phyloP scores from a whole-genome alignment of 2,329 filamentous ascomycete species.

The Gremmenia infestans region DNA sequence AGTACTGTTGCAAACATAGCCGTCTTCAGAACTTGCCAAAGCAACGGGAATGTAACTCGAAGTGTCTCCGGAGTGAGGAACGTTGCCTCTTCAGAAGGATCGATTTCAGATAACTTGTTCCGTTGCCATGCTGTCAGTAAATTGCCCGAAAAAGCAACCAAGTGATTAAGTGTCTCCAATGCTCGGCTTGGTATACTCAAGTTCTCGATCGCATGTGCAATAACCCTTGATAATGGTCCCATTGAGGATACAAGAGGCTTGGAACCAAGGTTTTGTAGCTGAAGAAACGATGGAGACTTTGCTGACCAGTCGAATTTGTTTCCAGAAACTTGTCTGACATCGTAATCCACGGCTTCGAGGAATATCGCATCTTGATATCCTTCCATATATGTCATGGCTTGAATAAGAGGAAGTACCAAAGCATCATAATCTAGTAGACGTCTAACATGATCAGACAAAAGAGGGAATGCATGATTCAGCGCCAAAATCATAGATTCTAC shows the following conservation, averaged over 20 bases:
- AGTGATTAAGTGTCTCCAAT: conserved; percentile 44
- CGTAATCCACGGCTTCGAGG: conserved; percentile 55
- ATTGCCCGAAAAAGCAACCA: conserved; percentile 40
- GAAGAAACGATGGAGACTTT: conserved; percentile 51
- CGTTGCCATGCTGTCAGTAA: conserved; percentile 62
- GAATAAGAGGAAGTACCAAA: conserved; percentile 53
- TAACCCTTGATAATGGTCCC: conserved; percentile 57
- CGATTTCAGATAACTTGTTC: conserved; percentile 63
- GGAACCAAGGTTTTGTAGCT: conserved; percentile 49
- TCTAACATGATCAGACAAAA: conserved; percentile 49
- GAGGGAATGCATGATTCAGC: conserved; percentile 59
- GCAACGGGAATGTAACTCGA: conserved; percentile 51
- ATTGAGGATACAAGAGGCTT: conserved; percentile 56
- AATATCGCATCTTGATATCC: conserved; percentile 63
- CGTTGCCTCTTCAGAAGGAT: conserved; percentile 52
- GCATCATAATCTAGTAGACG: conserved; percentile 51
- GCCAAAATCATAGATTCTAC: conserved; percentile 51
- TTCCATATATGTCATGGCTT: conserved; percentile 52
- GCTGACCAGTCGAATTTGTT: conserved; percentile 56
- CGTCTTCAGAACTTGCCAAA: conserved; percentile 62
- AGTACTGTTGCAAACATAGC: conserved; percentile 61
- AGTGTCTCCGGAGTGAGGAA: conserved; percentile 54
- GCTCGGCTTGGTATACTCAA: conserved; percentile 41
- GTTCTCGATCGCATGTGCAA: conserved; percentile 57
- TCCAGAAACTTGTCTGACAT: conserved; percentile 46